phyloP scores from a whole-genome alignment of 2,329 filamentous ascomycete species.

The Clarireedia sp. region DNA sequence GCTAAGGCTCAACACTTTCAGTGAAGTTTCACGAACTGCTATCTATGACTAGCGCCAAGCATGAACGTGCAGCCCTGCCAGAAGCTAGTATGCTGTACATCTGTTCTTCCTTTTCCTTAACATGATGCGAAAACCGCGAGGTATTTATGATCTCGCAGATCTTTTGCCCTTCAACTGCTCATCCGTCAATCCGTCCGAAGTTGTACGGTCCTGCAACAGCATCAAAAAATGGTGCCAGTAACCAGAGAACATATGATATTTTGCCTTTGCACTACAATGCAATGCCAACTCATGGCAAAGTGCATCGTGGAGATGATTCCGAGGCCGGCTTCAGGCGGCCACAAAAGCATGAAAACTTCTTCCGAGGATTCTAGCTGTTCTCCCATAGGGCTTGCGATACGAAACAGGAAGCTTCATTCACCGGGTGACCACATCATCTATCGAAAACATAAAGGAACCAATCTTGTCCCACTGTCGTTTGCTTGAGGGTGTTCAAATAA shows the following conservation, averaged over 20 bases:
- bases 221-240: no score
- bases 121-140: not conserved
- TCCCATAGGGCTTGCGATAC: not conserved
- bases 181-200: not conserved
- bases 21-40: no score
- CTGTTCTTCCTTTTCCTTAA: not conserved
- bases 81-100: not conserved
- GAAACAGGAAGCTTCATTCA: not conserved
- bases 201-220: not conserved
- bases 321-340: not conserved
- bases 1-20: no score
- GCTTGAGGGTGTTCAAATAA: not conserved
- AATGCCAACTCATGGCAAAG: not conserved
- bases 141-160: no score
- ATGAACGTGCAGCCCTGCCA: not conserved
- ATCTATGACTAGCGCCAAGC: not conserved
- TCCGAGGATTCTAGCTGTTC: not conserved
- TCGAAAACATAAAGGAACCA: not conserved
- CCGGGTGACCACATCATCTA: not conserved
- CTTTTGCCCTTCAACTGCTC: not conserved
- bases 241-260: not conserved
- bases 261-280: not conserved
- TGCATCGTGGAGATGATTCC: not conserved
- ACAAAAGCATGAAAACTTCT: not conserved
- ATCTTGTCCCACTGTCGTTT: not conserved